Base-by-base conservation (phyloP, 352 stramenopile genomes). In the Globisporangium sylvaticum region DNA sequence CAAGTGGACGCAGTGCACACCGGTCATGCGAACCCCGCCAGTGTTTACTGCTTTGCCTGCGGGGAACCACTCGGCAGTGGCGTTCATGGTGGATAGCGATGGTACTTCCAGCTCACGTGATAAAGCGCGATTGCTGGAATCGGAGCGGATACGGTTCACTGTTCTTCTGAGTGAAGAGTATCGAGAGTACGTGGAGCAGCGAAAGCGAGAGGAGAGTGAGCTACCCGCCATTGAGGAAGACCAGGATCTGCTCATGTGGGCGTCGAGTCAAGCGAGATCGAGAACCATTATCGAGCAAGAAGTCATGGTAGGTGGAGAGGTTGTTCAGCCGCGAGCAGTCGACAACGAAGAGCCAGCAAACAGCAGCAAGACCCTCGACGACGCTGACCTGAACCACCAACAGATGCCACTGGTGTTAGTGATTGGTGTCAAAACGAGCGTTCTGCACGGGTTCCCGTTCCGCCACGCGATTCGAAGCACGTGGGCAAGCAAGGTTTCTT, bases 371-470 rank as follows among this genome's bases (percentile, higher is more conserved):
- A 22, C 2, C 4, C 22, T 31, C 6, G 24, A 66, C 54, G 10
- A 31, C 32, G 18, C 18, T 1, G 5, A 7, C 20, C 48, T 32
- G 8, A 2, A 31, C 8, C 9, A 55, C 3, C 20, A 25, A 5
- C 66, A 55, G 4, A n/a, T n/a, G n/a, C 32, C 29, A 14, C n/a
- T 31, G 22, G 12, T 64, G 10, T 56, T 90, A 0, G 27, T 88
- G 12, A 78, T 88, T 56, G 82, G 82, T 7, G 56, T 89, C 59
- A 90, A 90, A 55, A 79, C 76, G 0, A 73, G 65, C 9, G 62
- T 83, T 12, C 12, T 74, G 9, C 18, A 70, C 37, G 80, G 80
- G 32, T 80, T 77, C 20, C n/a, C 52, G 10, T 42, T 46, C 15
- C 72, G 76, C 20, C 74, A 80, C 55, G 72, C 65, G 8, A 78